Evolutionary conservation across 768 basidiomycete genomes (phyloP).

Genomic region (Roridomyces roridus): DNA sequence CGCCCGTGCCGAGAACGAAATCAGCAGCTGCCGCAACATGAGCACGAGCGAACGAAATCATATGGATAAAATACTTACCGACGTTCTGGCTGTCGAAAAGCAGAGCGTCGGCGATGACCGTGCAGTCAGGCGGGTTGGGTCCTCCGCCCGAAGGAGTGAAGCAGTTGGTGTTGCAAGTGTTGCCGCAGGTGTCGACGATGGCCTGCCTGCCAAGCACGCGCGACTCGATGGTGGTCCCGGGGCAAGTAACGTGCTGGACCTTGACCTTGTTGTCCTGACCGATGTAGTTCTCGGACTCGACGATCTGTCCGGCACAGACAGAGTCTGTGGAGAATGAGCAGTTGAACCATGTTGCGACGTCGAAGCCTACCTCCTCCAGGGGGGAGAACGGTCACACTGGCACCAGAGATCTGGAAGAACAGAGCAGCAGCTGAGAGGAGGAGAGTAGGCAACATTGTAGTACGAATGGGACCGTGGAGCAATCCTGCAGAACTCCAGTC

Average conservation of each 20-base stretch:
- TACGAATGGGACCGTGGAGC: too few species aligned
- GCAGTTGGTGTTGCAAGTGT: constrained; percentile 51
- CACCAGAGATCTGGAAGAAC: neutral
- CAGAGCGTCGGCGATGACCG: constrained; percentile 55
- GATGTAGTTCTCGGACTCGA: constrained; percentile 39
- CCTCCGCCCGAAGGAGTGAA: constrained; percentile 53
- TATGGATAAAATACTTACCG: constrained; percentile 30
- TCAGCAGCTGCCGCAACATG: constrained; percentile 30
- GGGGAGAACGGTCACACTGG: neutral
- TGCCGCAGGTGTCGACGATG: constrained; percentile 47
- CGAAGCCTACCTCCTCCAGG: neutral
- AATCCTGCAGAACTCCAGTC: too few species aligned
- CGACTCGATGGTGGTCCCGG: constrained; percentile 14
- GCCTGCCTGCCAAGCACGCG: constrained; percentile 29
- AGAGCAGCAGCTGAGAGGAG: constrained; percentile 8
- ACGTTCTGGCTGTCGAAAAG: constrained; percentile 52
- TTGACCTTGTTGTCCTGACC: constrained; percentile 51
- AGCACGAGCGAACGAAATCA: neutral
- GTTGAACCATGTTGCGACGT: neutral
- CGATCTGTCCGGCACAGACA: constrained; percentile 30
- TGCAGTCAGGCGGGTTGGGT: constrained; percentile 53
- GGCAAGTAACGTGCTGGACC: constrained; percentile 42
- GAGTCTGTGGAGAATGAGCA: neutral
- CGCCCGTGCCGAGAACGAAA: constrained; percentile 38
- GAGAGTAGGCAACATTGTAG: constrained; percentile 8